Evolutionary conservation across 495 filamentous ascomycete genomes (phyloP).

Genomic region (Pseudoneurospora amorphoporcata): DNA sequence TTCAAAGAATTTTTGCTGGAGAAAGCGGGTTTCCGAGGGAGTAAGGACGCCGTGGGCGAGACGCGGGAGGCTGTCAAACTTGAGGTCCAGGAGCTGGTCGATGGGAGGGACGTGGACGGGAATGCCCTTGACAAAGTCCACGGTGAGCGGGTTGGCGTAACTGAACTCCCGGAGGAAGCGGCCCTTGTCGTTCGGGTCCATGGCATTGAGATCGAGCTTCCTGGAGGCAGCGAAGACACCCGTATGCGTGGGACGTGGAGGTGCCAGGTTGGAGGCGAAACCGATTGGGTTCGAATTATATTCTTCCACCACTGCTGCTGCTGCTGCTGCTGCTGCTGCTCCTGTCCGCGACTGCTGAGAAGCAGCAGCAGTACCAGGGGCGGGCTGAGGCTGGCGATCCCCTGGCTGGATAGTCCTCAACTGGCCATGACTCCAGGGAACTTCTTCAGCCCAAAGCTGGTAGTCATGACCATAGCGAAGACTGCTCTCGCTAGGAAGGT

Average conservation of each 20-base stretch:
- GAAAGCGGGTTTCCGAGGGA: conserved; percentile 25
- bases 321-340: not conserved
- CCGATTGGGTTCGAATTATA: not conserved
- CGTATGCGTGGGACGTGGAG: not conserved
- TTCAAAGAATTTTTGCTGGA: conserved; percentile 22
- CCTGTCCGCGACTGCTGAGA: not conserved
- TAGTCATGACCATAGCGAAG: conserved; percentile 11
- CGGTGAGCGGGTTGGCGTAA: conserved; percentile 14
- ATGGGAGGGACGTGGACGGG: conserved; percentile 26
- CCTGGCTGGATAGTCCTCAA: conserved; percentile 5
- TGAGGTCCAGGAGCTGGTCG: conserved; percentile 24
- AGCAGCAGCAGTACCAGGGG: not conserved
- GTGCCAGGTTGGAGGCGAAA: not conserved
- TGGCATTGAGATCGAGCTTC: not conserved
- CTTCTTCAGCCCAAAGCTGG: conserved; percentile 7
- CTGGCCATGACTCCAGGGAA: not conserved
- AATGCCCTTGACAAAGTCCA: conserved; percentile 9
- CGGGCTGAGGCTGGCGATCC: not conserved
- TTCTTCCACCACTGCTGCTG: not conserved
- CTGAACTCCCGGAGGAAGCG: conserved; percentile 7
- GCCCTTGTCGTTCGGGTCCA: not conserved
- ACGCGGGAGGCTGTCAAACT: conserved; percentile 16
- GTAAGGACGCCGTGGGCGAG: conserved; percentile 29
- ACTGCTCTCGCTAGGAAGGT: not conserved
- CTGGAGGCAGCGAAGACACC: not conserved